Evolutionary conservation across 2,329 filamentous ascomycete genomes (phyloP), one percentile per base, ranked within the genome.

Genomic region (Mycosphaerella sp.): DNA sequence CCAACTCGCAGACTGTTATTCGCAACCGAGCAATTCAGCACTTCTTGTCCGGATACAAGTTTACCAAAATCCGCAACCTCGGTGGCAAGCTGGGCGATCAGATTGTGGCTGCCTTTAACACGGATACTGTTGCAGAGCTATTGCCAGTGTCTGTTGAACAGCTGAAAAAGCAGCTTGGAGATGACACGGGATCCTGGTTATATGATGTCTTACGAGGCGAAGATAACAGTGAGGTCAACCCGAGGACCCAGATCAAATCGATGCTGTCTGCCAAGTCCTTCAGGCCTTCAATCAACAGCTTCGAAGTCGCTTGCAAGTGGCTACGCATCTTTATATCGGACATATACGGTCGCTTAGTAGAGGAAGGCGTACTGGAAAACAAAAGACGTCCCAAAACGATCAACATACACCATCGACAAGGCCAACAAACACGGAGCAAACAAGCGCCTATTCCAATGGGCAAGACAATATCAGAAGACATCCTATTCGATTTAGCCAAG

Each of bases 221-320:
- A 54, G 93, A 98, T 67, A 74, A 76, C 44, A 93, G 86, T 62
- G 90, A 96, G 68, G 89, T 98, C 59, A 96, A 89, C 64, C 80
- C 89, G 25, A 79, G 91, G 45, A 95, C 89, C 1, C 87, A 93
- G 64, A 95, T 96, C 73, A 96, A 97, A 68, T 93, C 87, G 13
- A 97, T 98, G 90, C 76, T 97, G 12, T 96, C 89, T 1, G 90
- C 93, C 16, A 98, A 98, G 67, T 94, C 89, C 0, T 98, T 98
- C 64, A 79, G 87, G 21, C 93, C 93, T 0, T 82, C 79, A 50
- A 91, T 97, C 65, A 86, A 82, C 59, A 85, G 77, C 2, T 73
- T 80, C 14, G 88, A 93, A 17, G 87, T 95, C 66, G 91, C 85
- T 1, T 74, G 80, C 18, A 84, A 83, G 54, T 98, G 93, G 93